phyloP scores from a whole-genome alignment of 768 basidiomycete genomes.

The Tephrocybe sp. region DNA sequence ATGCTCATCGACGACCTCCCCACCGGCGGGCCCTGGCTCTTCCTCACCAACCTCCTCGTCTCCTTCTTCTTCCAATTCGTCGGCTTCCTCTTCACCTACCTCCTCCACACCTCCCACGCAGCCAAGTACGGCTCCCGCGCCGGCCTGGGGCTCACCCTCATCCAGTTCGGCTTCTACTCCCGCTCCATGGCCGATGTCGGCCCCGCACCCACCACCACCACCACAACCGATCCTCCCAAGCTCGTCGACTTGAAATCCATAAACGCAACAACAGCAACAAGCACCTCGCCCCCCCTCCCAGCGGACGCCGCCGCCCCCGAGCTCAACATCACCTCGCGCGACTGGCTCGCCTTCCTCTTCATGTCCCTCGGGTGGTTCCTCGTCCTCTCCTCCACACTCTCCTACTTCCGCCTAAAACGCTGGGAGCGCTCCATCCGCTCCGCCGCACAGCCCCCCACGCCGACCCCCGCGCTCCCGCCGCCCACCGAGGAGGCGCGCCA shows the following conservation, averaged over 20 bases:
- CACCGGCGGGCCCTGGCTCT: slow-evolving; percentile 73
- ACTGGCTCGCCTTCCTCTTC: slow-evolving; percentile 90
- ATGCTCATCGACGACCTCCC: slow-evolving; percentile 94
- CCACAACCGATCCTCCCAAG: too few species aligned
- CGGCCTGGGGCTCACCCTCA: slow-evolving; percentile 93
- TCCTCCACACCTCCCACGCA: slow-evolving; percentile 90
- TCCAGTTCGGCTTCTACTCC: slow-evolving; percentile 87
- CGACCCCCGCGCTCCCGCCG: slow-evolving; percentile 37
- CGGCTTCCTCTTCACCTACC: slow-evolving; percentile 89
- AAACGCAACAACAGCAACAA: not conserved
- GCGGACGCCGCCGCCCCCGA: not conserved
- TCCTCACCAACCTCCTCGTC: slow-evolving; percentile 76
- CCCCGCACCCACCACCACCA: too few species aligned
- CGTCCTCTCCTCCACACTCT: slow-evolving; percentile 77
- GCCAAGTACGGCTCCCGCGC: slow-evolving; percentile 92
- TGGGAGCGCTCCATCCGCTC: slow-evolving; percentile 74
- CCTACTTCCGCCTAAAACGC: slow-evolving; percentile 82
- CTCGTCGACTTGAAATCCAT: not conserved
- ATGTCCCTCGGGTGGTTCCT: slow-evolving; percentile 97
- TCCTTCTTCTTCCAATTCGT: slow-evolving; percentile 98
- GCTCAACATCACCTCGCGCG: slow-evolving; percentile 50
- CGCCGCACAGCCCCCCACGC: slow-evolving; percentile 25
- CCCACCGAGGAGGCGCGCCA: slow-evolving; percentile 47
- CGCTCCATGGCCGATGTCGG: slow-evolving; percentile 23
- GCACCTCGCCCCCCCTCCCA: not conserved